These are phyloP conservation scores for Papiliotrema nemorosa DNA, from an alignment of 1,284 basidiomycete genomes.

Conservation along the genomic window DNA sequence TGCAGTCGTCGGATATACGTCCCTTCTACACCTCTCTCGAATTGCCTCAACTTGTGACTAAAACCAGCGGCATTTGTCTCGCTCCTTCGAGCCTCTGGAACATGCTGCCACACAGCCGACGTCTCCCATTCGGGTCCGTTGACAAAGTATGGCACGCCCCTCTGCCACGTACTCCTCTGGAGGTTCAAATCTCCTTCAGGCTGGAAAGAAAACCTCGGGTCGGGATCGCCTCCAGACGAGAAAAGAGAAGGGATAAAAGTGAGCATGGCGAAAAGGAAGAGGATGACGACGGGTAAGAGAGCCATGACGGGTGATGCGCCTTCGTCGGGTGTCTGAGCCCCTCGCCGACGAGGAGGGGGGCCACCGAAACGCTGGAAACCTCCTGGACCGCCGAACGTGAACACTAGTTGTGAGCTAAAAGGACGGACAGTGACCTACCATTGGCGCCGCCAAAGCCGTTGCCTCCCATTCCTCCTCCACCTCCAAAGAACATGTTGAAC, in stretches of 20 bases:
- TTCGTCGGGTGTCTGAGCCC: slow-evolving; percentile 42
- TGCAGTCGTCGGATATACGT: slow-evolving; percentile 68
- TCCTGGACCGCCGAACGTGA: slow-evolving; percentile 56
- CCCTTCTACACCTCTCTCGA: slow-evolving; percentile 60
- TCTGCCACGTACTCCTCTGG: slow-evolving; percentile 63
- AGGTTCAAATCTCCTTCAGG: slow-evolving; percentile 56
- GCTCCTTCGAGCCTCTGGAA: slow-evolving; percentile 63
- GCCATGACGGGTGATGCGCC: slow-evolving; percentile 70
- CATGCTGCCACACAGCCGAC: slow-evolving; percentile 62
- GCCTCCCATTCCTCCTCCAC: slow-evolving; percentile 57
- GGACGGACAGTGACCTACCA: slow-evolving; percentile 17
- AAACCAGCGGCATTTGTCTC: slow-evolving; percentile 49
- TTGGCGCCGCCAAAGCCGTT: slow-evolving; percentile 58
- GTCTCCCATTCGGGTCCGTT: slow-evolving; percentile 71
- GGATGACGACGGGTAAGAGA: slow-evolving; percentile 77
- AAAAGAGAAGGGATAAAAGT: slow-evolving; percentile 76
- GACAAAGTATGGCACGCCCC: slow-evolving; percentile 81
- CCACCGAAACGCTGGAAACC: slow-evolving; percentile 58
- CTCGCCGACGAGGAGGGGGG: slow-evolving; percentile 41
- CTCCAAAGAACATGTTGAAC: slow-evolving; percentile 99
- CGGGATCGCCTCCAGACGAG: slow-evolving; percentile 61
- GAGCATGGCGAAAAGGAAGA: slow-evolving; percentile 79
- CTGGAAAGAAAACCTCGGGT: slow-evolving; percentile 76
- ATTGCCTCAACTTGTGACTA: slow-evolving; percentile 37
- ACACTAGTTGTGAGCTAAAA: slow-evolving; percentile 23